Evolutionary conservation across 352 stramenopile species (phyloP), one percentile per base, ranked within the genome.

Genomic region (Labyrinthula sp.): DNA sequence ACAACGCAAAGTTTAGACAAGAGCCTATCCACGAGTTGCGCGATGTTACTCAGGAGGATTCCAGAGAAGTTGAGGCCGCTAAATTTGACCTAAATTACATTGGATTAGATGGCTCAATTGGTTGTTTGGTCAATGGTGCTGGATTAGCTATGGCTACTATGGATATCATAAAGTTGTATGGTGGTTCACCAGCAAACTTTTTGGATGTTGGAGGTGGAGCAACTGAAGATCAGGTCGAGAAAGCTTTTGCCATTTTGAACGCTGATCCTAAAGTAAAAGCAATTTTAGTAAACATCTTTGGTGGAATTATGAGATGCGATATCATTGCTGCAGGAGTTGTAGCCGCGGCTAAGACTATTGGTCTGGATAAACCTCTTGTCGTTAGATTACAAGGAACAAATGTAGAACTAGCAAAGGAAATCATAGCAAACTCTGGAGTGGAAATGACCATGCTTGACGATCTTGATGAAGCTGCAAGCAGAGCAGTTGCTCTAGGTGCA

Each of bases 271-370:
- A 91, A 40, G 85, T 96, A 27, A 82, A 94, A 66, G 84, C 80
- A 30, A 94, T 98, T 56, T 67, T 98, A 12, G 84, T 98, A 35
- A 98, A 98, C 68, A 97, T 98, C 52, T 98, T 98, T 61, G 89
- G 89, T 38, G 89, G 89, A 36, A 95, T 98, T 68, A 95, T 98
- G 86, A 71, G 82, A 46, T 95, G 86, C 61, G 84, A 95, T 63
- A 76, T 94, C 20, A 94, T 95, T 54, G 78, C 78, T 6, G 72
- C 72, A 12, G 89, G 89, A 40, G 93, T 98, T 46, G 83, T 97
- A 43, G 82, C 83, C 40, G 86, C 84, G 34, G 82, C 76, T 40
- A 88, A 92, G 64, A 74, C 93, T 54, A 69, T 95, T 57, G 85
- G 79, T 15, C 67, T 98, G 29, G 80, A 84, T 57, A 95, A 94